Conservation (phyloP, 2,329 filamentous ascomycete species). For the Hymenoscyphus infarciens region DNA sequence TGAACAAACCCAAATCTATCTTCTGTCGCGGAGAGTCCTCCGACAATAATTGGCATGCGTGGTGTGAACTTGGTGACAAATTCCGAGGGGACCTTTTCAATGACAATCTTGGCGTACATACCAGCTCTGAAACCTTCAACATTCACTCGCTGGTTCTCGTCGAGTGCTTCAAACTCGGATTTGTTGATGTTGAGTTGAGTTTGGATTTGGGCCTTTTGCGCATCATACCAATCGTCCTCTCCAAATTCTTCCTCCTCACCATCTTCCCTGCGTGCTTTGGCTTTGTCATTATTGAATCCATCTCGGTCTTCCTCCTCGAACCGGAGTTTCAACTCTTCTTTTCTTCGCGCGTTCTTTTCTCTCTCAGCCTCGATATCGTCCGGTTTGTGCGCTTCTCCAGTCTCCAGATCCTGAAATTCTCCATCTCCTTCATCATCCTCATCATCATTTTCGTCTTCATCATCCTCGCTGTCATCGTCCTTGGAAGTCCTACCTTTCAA, state of each 20-base stretch:
- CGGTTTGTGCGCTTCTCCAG: slow-evolving; percentile 57
- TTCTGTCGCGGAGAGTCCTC: slow-evolving; percentile 89
- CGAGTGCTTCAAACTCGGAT: slow-evolving; percentile 82
- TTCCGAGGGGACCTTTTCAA: slow-evolving; percentile 86
- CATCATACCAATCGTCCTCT: slow-evolving; percentile 98
- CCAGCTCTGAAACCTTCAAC: slow-evolving; percentile 91
- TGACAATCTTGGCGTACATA: slow-evolving; percentile 86
- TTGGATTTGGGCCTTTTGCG: slow-evolving; percentile 89
- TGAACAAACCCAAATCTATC: slow-evolving; percentile 95
- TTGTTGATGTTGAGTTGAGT: slow-evolving; percentile 98
- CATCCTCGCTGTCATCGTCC: slow-evolving; percentile 44
- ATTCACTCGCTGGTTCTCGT: slow-evolving; percentile 74
- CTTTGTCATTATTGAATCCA: slow-evolving; percentile 87
- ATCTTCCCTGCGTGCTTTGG: slow-evolving; percentile 63
- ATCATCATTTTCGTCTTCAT: slow-evolving; percentile 44
- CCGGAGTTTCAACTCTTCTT: slow-evolving; percentile 89
- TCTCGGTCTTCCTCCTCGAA: slow-evolving; percentile 99
- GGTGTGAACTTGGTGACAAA: slow-evolving; percentile 82
- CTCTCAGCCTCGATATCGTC: slow-evolving; percentile 76
- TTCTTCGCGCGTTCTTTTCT: slow-evolving; percentile 82
- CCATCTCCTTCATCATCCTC: slow-evolving; percentile 71
- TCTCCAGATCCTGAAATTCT: slow-evolving; percentile 82
- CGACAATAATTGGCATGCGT: slow-evolving; percentile 78
- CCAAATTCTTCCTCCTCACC: slow-evolving; percentile 76
- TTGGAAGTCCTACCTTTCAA: slow-evolving; percentile 50